These are phyloP conservation scores for Macadamia integrifolia DNA, from an alignment of 164 flowering plant species.

Conservation along the genomic window DNA sequence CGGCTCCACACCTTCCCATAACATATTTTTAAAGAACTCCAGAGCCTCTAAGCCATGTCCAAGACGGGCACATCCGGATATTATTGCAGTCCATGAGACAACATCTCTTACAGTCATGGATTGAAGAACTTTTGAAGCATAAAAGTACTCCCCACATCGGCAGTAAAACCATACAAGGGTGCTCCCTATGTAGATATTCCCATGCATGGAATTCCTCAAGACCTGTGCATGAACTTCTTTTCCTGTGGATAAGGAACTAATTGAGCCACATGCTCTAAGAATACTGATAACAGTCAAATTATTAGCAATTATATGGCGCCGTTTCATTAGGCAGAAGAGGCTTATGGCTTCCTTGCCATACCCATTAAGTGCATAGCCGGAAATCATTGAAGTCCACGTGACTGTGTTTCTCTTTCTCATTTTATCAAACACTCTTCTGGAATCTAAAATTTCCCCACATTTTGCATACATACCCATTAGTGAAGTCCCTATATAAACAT, in stretches of 20 bases:
- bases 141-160: slow-evolving; percentile 42
- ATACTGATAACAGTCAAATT: slow-evolving; percentile 64
- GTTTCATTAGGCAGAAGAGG: slow-evolving; percentile 61
- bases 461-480: slow-evolving; percentile 73
- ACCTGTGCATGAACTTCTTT: slow-evolving; percentile 79
- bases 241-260: slow-evolving; percentile 41
- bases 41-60: slow-evolving; percentile 72
- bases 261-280: slow-evolving; percentile 69
- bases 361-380: slow-evolving; percentile 72
- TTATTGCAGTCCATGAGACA: slow-evolving; percentile 82
- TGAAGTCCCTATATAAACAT: slow-evolving; percentile 69
- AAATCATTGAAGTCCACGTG: slow-evolving; percentile 86
- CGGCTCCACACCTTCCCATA: slow-evolving; percentile 74
- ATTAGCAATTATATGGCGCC: slow-evolving; percentile 48
- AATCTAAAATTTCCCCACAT: slow-evolving; percentile 52
- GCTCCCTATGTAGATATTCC: slow-evolving; percentile 52
- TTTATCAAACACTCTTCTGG: slow-evolving; percentile 49
- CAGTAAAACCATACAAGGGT: slow-evolving; percentile 86
- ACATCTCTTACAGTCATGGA: slow-evolving; percentile 70
- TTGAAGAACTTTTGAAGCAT: slow-evolving; percentile 53
- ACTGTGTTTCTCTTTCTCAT: slow-evolving; percentile 67
- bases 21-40: slow-evolving; percentile 55
- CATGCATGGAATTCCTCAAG: slow-evolving; percentile 39
- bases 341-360: slow-evolving; percentile 66
- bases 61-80: slow-evolving; percentile 57